Percentiles rank a stretch among this genome's conserved stretches.
These are phyloP conservation scores for Myrica gale DNA, from an alignment of 306 rosid genomes.

Conservation along the genomic window DNA sequence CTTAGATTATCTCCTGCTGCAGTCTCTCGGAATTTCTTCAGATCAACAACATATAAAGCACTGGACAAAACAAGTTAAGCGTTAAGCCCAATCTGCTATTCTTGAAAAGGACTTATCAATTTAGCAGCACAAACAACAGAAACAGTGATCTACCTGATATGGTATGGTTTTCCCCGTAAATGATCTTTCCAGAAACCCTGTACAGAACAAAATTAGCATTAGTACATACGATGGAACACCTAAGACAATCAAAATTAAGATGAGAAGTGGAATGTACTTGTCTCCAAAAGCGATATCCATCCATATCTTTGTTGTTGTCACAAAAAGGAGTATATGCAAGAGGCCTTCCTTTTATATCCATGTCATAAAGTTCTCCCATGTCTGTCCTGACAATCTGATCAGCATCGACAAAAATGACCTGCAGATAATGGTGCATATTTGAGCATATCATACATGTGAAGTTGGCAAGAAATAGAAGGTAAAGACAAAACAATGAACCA, in stretches of 20 bases:
- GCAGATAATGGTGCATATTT: slow-evolving; percentile 40
- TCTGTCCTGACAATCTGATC: slow-evolving; percentile 93
- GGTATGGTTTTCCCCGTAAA: slow-evolving; percentile 86
- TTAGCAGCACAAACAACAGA: background rate
- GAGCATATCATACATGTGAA: slow-evolving; percentile 8
- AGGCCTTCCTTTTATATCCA: slow-evolving; percentile 92
- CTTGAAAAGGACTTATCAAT: slow-evolving; percentile 15
- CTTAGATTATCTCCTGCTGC: slow-evolving; percentile 99
- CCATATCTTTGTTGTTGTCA: slow-evolving; percentile 97
- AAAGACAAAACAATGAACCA: slow-evolving; percentile 1
- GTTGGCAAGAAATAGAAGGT: slow-evolving; percentile 29
- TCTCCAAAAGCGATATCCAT: slow-evolving; percentile 98
- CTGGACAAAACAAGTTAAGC: slow-evolving; percentile 42
- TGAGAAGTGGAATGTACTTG: slow-evolving; percentile 55
- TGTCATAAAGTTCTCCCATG: slow-evolving; percentile 98
- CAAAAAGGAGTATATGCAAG: slow-evolving; percentile 97
- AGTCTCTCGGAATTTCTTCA: slow-evolving; percentile 91
- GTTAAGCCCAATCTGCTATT: slow-evolving; percentile 16
- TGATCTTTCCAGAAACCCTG: slow-evolving; percentile 99
- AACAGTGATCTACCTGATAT: slow-evolving; percentile 61
- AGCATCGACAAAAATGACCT: slow-evolving; percentile 98
- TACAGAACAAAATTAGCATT: too few relatives aligned
- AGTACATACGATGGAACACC: slow-evolving; percentile 5
- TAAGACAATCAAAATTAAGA: slow-evolving; percentile 10
- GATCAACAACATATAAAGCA: slow-evolving; percentile 94